phyloP scores from a whole-genome alignment of 768 basidiomycete species.

The Trametes elegans region DNA sequence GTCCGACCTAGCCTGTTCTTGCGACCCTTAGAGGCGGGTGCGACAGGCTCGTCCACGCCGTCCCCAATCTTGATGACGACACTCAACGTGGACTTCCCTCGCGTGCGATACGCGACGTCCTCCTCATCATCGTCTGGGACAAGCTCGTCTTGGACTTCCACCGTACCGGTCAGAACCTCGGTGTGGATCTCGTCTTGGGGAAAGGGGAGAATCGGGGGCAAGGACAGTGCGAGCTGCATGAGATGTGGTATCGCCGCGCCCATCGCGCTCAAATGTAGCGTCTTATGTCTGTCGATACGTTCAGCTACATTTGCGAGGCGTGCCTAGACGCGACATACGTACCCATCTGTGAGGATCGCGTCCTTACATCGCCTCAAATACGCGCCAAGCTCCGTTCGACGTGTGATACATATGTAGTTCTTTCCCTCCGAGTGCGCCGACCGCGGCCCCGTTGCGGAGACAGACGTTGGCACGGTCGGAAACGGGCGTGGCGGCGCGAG shows the following conservation, averaged over 20 bases:
- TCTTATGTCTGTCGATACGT: constrained; percentile 55
- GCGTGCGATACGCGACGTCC: constrained; percentile 56
- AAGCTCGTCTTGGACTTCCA: constrained; percentile 77
- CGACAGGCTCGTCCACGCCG: constrained; percentile 45
- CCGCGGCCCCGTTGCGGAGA: constrained; percentile 76
- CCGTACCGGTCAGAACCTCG: constrained; percentile 64
- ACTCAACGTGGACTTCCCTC: constrained; percentile 68
- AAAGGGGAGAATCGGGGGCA: constrained; percentile 73
- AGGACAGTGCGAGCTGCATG: constrained; percentile 62
- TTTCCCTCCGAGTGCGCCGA: constrained; percentile 80
- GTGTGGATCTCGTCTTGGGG: constrained; percentile 57
- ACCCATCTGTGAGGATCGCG: constrained; percentile 72
- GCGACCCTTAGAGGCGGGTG: constrained; percentile 9
- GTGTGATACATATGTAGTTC: constrained; percentile 76
- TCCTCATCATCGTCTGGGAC: constrained; percentile 74
- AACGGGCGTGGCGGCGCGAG: constrained; percentile 74
- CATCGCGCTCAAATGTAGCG: constrained; percentile 75
- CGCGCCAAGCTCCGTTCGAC: constrained; percentile 66
- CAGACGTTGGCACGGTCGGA: constrained; percentile 71
- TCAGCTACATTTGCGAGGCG: neutral
- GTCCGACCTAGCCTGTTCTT: constrained; percentile 2
- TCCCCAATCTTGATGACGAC: constrained; percentile 60
- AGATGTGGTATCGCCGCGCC: constrained; percentile 89
- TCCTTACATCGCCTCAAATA: constrained; percentile 81
- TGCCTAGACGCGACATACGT: constrained; percentile 21